Percentiles rank a stretch among this genome's conserved stretches.
Conservation (phyloP, 371 early-diverging fungal genomes). For the Mucor plumbeus region DNA sequence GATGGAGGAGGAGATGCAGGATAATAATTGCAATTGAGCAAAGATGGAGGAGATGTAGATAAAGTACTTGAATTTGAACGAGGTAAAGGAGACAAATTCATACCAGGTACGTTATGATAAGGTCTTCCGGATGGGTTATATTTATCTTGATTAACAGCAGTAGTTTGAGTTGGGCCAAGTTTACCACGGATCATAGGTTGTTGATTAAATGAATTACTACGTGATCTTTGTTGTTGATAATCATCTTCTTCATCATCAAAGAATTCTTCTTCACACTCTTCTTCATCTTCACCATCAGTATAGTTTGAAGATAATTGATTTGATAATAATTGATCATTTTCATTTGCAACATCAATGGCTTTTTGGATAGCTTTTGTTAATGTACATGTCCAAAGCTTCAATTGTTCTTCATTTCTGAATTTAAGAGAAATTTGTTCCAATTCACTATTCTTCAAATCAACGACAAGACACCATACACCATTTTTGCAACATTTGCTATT, state of each 20-base stretch:
- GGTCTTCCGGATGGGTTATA: constrained; percentile 17
- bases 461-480: constrained; percentile 60
- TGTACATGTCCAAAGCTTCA: constrained; percentile 83
- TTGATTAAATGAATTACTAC: constrained; percentile 25
- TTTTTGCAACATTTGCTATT: constrained; percentile 14
- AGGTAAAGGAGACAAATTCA: constrained; percentile 39
- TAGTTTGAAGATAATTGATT: constrained; percentile 1
- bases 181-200: constrained; percentile 11
- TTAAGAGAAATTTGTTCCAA: constrained; percentile 84
- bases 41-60: constrained; percentile 9
- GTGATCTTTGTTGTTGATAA: constrained; percentile 11
- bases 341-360: constrained; percentile 24
- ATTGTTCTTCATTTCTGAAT: constrained; percentile 91
- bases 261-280: constrained; percentile 43
- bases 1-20: constrained; percentile 69
- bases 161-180: constrained; percentile 11
- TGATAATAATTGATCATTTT: constrained; percentile 6
- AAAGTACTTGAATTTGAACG: constrained; percentile 23
- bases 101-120: constrained; percentile 28
- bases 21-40: constrained; percentile 34
- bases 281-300: constrained; percentile 19
- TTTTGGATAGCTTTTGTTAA: constrained; percentile 58
- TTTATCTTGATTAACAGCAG: constrained; percentile 6
- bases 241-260: constrained; percentile 48
- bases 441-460: constrained; percentile 78